Conservation (phyloP, 306 rosid genomes). For the Trichosanthes cucumerina region DNA sequence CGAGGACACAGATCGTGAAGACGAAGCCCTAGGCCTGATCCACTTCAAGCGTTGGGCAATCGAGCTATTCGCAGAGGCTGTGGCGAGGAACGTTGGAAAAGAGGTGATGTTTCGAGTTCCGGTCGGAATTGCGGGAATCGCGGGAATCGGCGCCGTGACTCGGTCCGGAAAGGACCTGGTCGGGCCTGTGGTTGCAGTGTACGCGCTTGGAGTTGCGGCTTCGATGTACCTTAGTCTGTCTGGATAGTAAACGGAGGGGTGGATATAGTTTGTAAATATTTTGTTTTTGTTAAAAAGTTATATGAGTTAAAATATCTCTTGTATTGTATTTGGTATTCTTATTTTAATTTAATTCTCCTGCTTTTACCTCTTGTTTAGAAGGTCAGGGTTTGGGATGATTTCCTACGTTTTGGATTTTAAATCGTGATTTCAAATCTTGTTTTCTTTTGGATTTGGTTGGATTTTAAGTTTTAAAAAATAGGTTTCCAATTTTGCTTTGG, state of each 20-base stretch:
- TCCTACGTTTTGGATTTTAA: no score
- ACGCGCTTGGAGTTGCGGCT: constrained; percentile 54
- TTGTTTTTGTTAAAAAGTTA: no score
- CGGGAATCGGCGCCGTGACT: constrained; percentile 49
- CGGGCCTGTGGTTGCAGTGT: constrained; percentile 50
- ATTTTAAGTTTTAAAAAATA: no score
- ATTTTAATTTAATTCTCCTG: no score
- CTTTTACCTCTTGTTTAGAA: no score
- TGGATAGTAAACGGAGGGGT: background rate
- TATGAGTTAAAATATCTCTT: no score
- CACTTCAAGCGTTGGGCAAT: constrained; percentile 63
- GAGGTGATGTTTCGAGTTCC: constrained; percentile 48
- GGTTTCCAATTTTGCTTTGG: no score
- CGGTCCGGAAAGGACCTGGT: constrained; percentile 32
- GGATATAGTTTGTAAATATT: background rate
- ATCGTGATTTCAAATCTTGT: no score
- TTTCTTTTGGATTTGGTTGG: no score
- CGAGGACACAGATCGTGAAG: background rate
- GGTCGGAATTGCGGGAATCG: constrained; percentile 60
- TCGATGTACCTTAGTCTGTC: constrained; percentile 44
- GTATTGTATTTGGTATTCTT: no score
- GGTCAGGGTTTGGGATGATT: no score
- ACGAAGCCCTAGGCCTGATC: constrained; percentile 15
- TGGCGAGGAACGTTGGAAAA: constrained; percentile 33
- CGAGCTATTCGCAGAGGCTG: constrained; percentile 41